These are phyloP conservation scores for Casuarina cunninghamiana DNA, from an alignment of 306 rosid genomes.

Conservation along the genomic window DNA sequence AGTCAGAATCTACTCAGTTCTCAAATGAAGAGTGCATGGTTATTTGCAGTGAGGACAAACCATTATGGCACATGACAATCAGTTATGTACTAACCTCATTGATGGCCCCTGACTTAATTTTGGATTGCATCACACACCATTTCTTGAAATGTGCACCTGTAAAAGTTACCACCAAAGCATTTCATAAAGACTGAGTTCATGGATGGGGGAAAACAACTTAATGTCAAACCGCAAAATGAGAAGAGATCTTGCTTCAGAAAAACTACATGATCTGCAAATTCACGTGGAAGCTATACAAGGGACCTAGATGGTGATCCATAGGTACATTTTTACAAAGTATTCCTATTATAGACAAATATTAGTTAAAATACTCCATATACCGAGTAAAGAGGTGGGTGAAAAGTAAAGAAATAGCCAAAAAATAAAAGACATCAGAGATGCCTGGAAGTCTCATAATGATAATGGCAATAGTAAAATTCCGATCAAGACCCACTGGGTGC, in stretches of 20 bases:
- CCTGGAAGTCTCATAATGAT: not conserved
- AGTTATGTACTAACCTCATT: constrained; percentile 70
- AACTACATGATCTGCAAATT: not conserved
- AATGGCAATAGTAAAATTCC: not conserved
- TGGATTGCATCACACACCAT: constrained; percentile 97
- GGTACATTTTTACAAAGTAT: not conserved
- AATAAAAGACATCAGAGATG: not conserved
- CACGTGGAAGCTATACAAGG: not conserved
- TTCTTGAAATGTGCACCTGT: constrained; percentile 98
- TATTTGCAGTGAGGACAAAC: not conserved
- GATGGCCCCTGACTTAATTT: constrained; percentile 85
- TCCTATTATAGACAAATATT: not conserved
- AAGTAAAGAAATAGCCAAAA: not conserved
- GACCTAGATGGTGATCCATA: not conserved
- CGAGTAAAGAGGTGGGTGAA: not conserved
- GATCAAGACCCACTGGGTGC: not conserved
- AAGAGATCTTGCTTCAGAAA: not conserved
- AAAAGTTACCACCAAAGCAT: constrained; percentile 20
- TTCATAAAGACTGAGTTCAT: constrained; percentile 17
- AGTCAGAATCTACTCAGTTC: not conserved
- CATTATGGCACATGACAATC: constrained; percentile 1
- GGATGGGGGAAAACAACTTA: not conserved
- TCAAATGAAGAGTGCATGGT: not conserved
- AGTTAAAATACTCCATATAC: not conserved
- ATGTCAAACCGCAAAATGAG: not conserved